Base-by-base conservation (phyloP, 768 basidiomycete species). In the Lactifluus hygrophoroides region DNA sequence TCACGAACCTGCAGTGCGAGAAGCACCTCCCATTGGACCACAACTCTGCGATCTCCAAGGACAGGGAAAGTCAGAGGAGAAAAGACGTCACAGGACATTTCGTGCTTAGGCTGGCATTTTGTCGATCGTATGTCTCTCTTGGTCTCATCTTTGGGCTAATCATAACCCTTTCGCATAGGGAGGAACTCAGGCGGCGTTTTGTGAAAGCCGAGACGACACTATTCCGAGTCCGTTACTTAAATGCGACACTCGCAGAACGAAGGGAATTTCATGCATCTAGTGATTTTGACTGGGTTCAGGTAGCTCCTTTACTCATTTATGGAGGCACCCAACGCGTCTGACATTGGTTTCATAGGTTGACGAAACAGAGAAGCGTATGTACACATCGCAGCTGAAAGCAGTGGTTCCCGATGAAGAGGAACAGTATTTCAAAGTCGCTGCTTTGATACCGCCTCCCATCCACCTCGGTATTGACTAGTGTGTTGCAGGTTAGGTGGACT, bases 11-110 rank as follows among this genome's bases (percentile, higher is more conserved):
- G 1, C 87, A 92, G 65, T 83, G 84, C 71, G 76, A 75, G 59
- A 88, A 90, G 66, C 87, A 94, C 70, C 75, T 96, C 25, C 85
- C 84, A 2, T 73, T 99, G 49, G 75, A 80, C 57, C 75, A 77
- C 34, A 80, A 79, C 57, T 77, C 78, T n/a, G 79, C 81, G 0
- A 69, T 66, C n/a, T 70, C 66, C 14, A 69, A 72, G 10, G 76
- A 81, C 49, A 60, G 76, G 54, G 81, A 88, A 34, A 71, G 68
- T 10, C 83, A 98, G 69, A 77, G 96, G 58, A 78, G 79, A 67
- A 85, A 79, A 61, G 96, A 99, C 70, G 86, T 91, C 66, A 76
- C 96, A 13, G 85, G 94, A 10, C 96, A 99, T 72, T 98, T 93
- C 71, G 90, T 98, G 11, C 75, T 98, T 61, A 75, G 96, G 50